These are phyloP conservation scores for Starmerella bombi DNA, from an alignment of 805 yeast genomes.

Conservation along the genomic window DNA sequence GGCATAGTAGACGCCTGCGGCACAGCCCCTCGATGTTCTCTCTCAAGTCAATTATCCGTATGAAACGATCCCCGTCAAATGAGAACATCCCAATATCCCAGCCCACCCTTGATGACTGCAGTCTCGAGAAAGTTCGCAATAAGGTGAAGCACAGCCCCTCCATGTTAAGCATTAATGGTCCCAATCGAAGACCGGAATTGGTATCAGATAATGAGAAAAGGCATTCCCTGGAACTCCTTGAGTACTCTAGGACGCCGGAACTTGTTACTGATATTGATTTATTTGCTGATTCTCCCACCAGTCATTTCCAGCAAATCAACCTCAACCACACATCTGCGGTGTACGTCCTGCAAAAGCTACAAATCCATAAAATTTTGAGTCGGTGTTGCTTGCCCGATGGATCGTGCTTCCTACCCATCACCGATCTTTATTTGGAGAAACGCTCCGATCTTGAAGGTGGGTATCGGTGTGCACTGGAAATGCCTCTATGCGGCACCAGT, in stretches of 20 bases:
- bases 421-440: conserved; percentile 29
- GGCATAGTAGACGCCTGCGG: neutral
- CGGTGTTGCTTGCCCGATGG: conserved; percentile 24
- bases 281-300: conserved; percentile 35
- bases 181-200: conserved; percentile 22
- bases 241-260: conserved; percentile 18
- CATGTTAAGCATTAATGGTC: conserved; percentile 30
- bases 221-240: conserved; percentile 29
- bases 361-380: conserved; percentile 31
- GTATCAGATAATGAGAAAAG: conserved; percentile 6
- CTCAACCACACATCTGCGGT: conserved; percentile 34
- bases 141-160: conserved; percentile 42
- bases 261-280: conserved; percentile 27
- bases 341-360: conserved; percentile 36
- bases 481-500: conserved; percentile 30
- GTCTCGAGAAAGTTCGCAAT: conserved; percentile 41
- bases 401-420: conserved; percentile 31
- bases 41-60: conserved; percentile 2
- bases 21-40: conserved; percentile 10
- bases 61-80: neutral
- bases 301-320: conserved; percentile 33
- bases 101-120: conserved; percentile 44
- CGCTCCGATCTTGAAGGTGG: conserved; percentile 24
- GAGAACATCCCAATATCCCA: conserved; percentile 33
- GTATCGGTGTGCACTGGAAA: conserved; percentile 25